phyloP scores from a whole-genome alignment of 139 green algal genomes.

The Limnomonas spitsbergensis region DNA sequence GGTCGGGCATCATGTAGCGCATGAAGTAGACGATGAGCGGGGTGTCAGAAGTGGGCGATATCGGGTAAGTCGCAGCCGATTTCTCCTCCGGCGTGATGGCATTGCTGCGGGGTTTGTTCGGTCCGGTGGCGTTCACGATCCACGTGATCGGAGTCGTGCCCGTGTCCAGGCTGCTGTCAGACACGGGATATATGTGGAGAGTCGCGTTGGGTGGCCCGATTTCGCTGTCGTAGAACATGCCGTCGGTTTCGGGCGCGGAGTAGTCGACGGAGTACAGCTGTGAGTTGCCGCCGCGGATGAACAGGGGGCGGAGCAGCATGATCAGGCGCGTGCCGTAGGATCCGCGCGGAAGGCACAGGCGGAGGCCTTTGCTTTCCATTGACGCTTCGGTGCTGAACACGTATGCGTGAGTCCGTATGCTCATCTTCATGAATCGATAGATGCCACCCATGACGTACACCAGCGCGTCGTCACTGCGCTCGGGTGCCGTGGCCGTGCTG shows the following conservation, averaged over 20 bases:
- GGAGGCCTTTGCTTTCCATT: neutral
- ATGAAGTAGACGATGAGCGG: neutral
- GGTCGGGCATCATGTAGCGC: neutral
- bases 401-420: neutral
- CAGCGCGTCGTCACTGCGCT: neutral
- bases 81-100: too few species aligned
- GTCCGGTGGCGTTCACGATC: neutral
- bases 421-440: neutral
- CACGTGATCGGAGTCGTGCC: neutral
- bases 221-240: neutral
- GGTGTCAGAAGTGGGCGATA: neutral
- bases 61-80: neutral
- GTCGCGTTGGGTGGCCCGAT: neutral
- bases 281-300: neutral
- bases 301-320: neutral
- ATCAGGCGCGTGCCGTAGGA: neutral
- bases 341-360: neutral
- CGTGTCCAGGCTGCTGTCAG: neutral
- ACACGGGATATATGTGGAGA: neutral
- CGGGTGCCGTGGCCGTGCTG: neutral
- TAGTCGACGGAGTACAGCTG: neutral
- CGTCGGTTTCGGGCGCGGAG: neutral
- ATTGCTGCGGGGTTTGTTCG: neutral
- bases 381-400: neutral
- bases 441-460: neutral